Conservation (phyloP, 2,329 filamentous ascomycete genomes). For the Cladosporium sp. region DNA sequence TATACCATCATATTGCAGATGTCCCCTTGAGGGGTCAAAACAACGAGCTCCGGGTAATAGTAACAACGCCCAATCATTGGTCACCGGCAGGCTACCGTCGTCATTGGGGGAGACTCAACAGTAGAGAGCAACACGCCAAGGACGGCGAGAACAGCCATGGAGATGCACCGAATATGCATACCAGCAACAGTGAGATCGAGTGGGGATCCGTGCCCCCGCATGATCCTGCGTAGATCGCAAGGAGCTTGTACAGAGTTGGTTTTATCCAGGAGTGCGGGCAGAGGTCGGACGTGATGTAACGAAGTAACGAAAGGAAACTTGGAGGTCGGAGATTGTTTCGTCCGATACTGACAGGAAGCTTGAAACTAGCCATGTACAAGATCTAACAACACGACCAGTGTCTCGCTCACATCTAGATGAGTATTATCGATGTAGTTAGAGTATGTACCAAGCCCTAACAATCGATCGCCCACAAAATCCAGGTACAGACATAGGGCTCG, state of each 20-base stretch:
- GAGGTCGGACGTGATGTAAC: not conserved
- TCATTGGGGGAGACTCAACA: not conserved
- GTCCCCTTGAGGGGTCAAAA: not conserved
- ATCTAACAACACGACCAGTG: not conserved
- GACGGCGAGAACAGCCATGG: not conserved
- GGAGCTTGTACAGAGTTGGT: not conserved
- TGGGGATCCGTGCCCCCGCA: not conserved
- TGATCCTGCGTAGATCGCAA: not conserved
- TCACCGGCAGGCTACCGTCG: not conserved
- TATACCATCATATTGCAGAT: not conserved
- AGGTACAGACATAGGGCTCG: not conserved
- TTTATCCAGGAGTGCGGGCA: slow-evolving; percentile 4
- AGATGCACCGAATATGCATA: not conserved
- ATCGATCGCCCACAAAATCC: not conserved
- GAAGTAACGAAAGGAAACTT: not conserved
- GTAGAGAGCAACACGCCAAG: not conserved
- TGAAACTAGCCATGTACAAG: too few species aligned
- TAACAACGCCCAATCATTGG: not conserved
- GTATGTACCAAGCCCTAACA: not conserved
- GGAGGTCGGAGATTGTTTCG: not conserved
- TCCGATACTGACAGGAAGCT: not conserved
- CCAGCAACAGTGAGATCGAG: not conserved
- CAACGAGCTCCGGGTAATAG: not conserved
- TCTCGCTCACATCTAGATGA: not conserved
- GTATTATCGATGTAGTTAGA: not conserved